Base-by-base conservation (phyloP, 345 rosid genomes). In the Gossypium stocksii region DNA sequence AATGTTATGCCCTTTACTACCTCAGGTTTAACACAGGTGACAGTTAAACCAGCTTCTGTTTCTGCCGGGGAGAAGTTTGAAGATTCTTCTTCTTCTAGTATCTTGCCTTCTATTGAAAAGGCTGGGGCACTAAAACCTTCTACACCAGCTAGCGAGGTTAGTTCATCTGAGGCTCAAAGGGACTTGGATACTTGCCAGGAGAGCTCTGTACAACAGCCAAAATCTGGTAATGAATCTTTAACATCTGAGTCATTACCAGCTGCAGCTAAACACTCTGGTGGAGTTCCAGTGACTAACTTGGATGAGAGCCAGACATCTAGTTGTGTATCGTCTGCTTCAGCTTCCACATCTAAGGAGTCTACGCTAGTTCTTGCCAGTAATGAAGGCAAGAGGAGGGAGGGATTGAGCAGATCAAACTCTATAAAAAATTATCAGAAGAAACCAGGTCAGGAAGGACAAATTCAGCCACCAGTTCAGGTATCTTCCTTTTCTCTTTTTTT, bases 391-490 rank as follows among this genome's bases (percentile, higher is more conserved):
- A 86, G 71, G 71, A 86, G 27, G 74, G 87, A 85, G 71, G 68
- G 58, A 69, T 70, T 85, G 80, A 78, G 83, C 77, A 76, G 87
- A 78, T 86, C 86, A 52, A 89, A 83, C 77, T 85, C 90, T 72
- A 81, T 80, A 7, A 85, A 89, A 79, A 87, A 90, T 76, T 73
- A 76, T 70, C 89, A 84, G 75, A 85, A 81, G 79, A 81, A 78
- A 76, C 46, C 54, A 38, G 77, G 77, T 63, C 86, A 82, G 78
- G 87, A 80, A 78, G 88, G 83, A 65, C 71, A 75, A 73, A 34
- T 71, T 41, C 86, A 77, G 60, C 79, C 72, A 25, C 82, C 63
- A 57, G 74, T 77, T 74, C 86, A 91, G 93, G 98, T 88, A 83
- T 65, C n/a, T 23, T 73, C 20, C 57, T 52, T 59, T 23, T 16